phyloP scores from a whole-genome alignment of 2,329 filamentous ascomycete genomes.

The Sordariomycetes sp. region DNA sequence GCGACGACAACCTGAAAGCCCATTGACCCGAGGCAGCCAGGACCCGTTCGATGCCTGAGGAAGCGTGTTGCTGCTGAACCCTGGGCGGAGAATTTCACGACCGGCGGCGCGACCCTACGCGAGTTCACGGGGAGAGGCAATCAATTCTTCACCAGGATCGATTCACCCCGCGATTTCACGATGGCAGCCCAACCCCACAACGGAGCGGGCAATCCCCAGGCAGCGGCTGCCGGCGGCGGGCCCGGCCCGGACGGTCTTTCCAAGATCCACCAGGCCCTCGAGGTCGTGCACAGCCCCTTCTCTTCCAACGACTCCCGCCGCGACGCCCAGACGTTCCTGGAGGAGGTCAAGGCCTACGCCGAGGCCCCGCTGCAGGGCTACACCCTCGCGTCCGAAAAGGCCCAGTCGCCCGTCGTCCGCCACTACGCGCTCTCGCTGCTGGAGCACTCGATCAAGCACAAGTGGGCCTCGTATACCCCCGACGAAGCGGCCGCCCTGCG shows the following conservation, averaged over 20 bases:
- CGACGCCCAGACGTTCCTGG: constrained; percentile 77
- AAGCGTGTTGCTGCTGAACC: not conserved
- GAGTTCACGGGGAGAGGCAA: not conserved
- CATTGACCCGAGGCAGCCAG: not conserved
- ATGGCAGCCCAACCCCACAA: constrained; percentile 15
- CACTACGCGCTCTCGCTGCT: constrained; percentile 91
- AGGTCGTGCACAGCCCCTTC: constrained; percentile 74
- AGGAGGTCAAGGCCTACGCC: constrained; percentile 67
- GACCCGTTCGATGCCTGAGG: not conserved
- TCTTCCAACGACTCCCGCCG: constrained; percentile 73
- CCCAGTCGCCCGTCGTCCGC: constrained; percentile 71
- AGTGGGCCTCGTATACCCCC: constrained; percentile 62
- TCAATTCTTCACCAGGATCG: not conserved
- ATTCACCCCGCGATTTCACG: not conserved
- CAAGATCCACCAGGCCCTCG: constrained; percentile 73
- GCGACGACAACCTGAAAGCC: not conserved
- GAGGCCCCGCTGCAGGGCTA: constrained; percentile 82
- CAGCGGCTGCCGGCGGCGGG: constrained; percentile 21
- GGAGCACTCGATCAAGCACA: constrained; percentile 80
- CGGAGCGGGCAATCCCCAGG: constrained; percentile 19
- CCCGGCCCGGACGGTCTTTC: constrained; percentile 38
- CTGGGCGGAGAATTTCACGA: not conserved
- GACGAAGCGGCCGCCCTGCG: constrained; percentile 61
- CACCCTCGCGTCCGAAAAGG: constrained; percentile 63
- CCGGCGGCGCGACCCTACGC: not conserved